Base-by-base conservation (phyloP, 495 filamentous ascomycete genomes). In the Talaromyces stipitatus region DNA sequence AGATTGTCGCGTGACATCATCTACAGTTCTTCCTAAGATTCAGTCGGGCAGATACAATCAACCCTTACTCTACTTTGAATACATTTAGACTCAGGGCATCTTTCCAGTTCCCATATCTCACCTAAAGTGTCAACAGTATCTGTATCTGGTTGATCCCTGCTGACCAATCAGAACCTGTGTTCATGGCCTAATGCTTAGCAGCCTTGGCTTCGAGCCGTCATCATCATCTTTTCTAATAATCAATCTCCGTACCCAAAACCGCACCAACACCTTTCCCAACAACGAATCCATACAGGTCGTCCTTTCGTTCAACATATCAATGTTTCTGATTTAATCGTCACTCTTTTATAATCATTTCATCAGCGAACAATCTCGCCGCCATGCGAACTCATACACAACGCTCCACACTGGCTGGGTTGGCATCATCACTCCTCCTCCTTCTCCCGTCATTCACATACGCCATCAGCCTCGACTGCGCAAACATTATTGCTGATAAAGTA, bases 391-490 rank as follows among this genome's bases (percentile, higher is more conserved):
- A 65, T 61, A 67, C 38, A 14, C 20, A 27, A 48, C 65, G 16
- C 58, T 26, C 30, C 58, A 58, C 57, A 51, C 9, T 58, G 3
- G 55, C 11, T 12, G 16, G 29, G n/a, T 22, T 36, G 23, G 23
- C 36, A 56, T 22, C 75, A n/a, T 65, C 66, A 4, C 48, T 51
- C 33, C 46, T 80, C 8, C 64, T 85, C 51, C 65, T 85, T 46
- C 71, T 85, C 55, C 61, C 76, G 14, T 67, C 70, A 48, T 56
- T 80, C 16, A 62, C 70, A 1, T 63, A 74, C 8, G 73, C 73
- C 14, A 55, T 77, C 55, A 78, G 72, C 57, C 76, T 88, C 58
- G 74, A 84, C 69, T 96, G 91, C 78, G 63, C 72, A 5, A 63
- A 87, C 47, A 72, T 92, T 54, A 69, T 73, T 10, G 71, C 78